Base-by-base conservation (phyloP, 2,329 filamentous ascomycete genomes). In the Cercospora berteroae region DNA sequence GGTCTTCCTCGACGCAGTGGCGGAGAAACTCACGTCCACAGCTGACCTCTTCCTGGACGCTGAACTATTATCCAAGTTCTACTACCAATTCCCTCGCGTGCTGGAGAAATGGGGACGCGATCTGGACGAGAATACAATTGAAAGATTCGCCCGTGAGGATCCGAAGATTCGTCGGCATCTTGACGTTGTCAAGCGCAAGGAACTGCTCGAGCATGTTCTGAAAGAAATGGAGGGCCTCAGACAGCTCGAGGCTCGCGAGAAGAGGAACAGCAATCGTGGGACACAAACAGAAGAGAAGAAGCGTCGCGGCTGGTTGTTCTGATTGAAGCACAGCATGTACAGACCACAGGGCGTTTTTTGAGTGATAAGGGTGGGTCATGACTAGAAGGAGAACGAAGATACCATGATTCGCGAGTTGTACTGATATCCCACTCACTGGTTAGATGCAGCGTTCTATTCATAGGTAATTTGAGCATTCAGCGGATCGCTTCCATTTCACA, bases 31-130 rank as follows among this genome's bases (percentile, higher is more conserved):
- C 59, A 96, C 94, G 3, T 90, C 93, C 1, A 99, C 95, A 0
- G 94, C 95, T 2, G 95, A 99, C 8, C 87, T 99, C 0, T 99
- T 99, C 84, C 86, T 99, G 31, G 97, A 99, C 76, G 95, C 98
- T 10, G 96, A 99, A 81, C 86, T 99, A 20, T 87, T 99, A 18
- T 94, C 92, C 1, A 96, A 99, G 77, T 99, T 98, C 79, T 97
- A 97, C 82, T 97, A 97, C 81, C 93, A 84, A 77, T 99, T 99
- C 80, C 95, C 95, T 0, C 88, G 95, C 44, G 93, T 97, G 77
- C 86, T 99, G 12, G 95, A 99, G 78, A 83, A 90, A 67, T 88
- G 94, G 36, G 89, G 99, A 10, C 93, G 94, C 56, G 88, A 68
- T 87, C 88, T 36, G 44, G 77, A 78, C 56, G 88, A 90, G 64